Evolutionary conservation across 768 basidiomycete genomes (phyloP), one percentile per base, ranked within the genome.

Genomic region (Auricularia cornea): DNA sequence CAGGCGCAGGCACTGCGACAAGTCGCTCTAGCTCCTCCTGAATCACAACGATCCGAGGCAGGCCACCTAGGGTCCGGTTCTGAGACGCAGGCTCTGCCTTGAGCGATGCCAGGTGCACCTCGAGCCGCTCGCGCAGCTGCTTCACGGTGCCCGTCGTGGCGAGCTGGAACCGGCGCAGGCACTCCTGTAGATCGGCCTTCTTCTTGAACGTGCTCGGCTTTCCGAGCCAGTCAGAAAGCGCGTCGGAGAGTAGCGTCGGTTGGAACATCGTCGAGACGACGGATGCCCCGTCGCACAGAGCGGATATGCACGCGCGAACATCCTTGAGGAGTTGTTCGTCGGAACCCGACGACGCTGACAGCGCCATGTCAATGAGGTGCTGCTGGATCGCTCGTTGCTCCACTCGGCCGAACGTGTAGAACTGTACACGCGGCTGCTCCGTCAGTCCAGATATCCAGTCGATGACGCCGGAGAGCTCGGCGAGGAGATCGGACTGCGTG

Each of bases 201-300:
- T 66, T 66, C 23, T 72, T 69, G 54, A 28, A 57, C 16, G 66
- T 71, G 4, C 72, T 72, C 64, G 56, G 35, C 59, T 78, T 79
- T 4, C 72, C 68, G 33, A 81, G 68, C 70, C 80, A 81, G 32
- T 70, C 73, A 35, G 80, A 68, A 5, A 81, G 74, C 3, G 76
- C 78, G 3, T 79, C 80, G 3, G 78, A 79, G 14, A 83, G 72
- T 28, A 83, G 64, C 2, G 79, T 64, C 5, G 81, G 81, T 66
- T 82, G 81, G 64, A 79, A 82, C 11, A 77, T 73, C 3, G 81
- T 83, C 35, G 78, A 76, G n/a, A 82, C 70, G 6, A 81, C 73
- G 1, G 80, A 75, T 2, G 79, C 79, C 0, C 81, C 81, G 66
- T 82, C 78, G 6, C 78, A 74, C 8, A 83, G 74, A 26, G 80